Conservation (phyloP, 352 stramenopile species). For the Phytophthora gonapodyides region DNA sequence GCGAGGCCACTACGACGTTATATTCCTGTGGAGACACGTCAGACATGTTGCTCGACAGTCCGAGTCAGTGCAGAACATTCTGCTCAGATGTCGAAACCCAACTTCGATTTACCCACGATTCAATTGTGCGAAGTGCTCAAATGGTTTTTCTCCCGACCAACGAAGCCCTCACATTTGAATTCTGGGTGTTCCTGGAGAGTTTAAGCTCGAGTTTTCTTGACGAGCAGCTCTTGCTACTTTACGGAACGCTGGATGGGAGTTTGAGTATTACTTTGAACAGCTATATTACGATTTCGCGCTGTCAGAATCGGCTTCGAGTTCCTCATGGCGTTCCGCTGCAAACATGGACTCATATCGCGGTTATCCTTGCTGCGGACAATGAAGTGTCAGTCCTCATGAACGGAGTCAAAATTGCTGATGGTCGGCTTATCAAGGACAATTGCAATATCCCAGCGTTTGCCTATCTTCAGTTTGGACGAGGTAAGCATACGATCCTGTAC, state of each 20-base stretch:
- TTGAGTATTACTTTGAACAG: conserved; percentile 21
- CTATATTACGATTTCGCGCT: conserved; percentile 40
- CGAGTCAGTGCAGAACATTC: conserved; percentile 29
- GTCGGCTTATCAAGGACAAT: conserved; percentile 18
- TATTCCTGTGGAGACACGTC: conserved; percentile 29
- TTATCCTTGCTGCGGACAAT: conserved; percentile 26
- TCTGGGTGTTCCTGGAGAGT: conserved; percentile 41
- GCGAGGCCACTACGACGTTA: conserved; percentile 26
- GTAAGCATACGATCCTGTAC: conserved; percentile 21
- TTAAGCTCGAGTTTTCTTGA: conserved; percentile 1
- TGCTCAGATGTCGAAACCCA: conserved; percentile 41
- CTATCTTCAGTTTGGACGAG: conserved; percentile 51
- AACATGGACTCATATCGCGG: conserved; percentile 49
- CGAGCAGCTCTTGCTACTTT: conserved; percentile 43
- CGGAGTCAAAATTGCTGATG: conserved; percentile 29
- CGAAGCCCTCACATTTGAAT: conserved; percentile 43
- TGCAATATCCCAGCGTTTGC: conserved; percentile 30
- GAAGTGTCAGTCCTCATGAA: conserved; percentile 38
- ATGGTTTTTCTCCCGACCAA: conserved; percentile 26
- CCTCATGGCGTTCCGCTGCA: conserved; percentile 32
- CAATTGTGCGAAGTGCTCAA: conserved; percentile 33
- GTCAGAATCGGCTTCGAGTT: conserved; percentile 33
- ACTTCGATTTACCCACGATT: conserved; percentile 36
- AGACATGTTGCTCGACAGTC: conserved; percentile 7
- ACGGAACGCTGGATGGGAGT: conserved; percentile 28